A percentile compares a stretch with the other conserved stretches of the same genome.
Evolutionary conservation across 1,284 basidiomycete species (phyloP).

Genomic region (Rhodotorula sp.): DNA sequence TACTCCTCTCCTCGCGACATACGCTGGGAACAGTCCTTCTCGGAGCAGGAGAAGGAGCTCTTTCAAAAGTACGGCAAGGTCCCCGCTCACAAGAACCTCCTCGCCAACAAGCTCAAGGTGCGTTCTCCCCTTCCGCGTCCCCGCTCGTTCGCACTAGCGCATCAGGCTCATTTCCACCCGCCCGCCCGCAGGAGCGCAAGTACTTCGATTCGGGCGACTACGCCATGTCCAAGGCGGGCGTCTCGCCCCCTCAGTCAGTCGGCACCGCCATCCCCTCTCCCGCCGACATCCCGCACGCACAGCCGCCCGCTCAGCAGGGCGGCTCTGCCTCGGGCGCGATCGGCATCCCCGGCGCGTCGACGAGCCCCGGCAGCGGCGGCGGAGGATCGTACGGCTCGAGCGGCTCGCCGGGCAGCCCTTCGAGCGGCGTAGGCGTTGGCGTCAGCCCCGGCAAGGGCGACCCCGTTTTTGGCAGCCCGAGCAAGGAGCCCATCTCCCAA

Average conservation of each 20-base stretch:
- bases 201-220: constrained; percentile 56
- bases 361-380: neutral
- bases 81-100: constrained; percentile 50
- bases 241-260: constrained; percentile 52
- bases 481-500: constrained; percentile 27
- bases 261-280: constrained; percentile 54
- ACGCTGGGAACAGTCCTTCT: constrained; percentile 45
- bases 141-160: neutral
- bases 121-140: neutral
- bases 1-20: neutral
- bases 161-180: neutral
- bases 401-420: constrained; percentile 9
- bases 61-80: constrained; percentile 54
- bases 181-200: constrained; percentile 50
- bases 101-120: constrained; percentile 52
- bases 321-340: constrained; percentile 2
- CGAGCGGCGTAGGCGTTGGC: constrained; percentile 15
- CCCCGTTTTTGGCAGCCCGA: constrained; percentile 16
- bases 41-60: constrained; percentile 52
- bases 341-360: constrained; percentile 25
- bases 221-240: constrained; percentile 54
- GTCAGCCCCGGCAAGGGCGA: constrained; percentile 9
- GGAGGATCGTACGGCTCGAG: neutral
- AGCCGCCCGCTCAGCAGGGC: constrained; percentile 20
- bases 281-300: constrained; percentile 53